Base-by-base conservation (phyloP, 2,329 filamentous ascomycete species). In the Diaporthe sp. region DNA sequence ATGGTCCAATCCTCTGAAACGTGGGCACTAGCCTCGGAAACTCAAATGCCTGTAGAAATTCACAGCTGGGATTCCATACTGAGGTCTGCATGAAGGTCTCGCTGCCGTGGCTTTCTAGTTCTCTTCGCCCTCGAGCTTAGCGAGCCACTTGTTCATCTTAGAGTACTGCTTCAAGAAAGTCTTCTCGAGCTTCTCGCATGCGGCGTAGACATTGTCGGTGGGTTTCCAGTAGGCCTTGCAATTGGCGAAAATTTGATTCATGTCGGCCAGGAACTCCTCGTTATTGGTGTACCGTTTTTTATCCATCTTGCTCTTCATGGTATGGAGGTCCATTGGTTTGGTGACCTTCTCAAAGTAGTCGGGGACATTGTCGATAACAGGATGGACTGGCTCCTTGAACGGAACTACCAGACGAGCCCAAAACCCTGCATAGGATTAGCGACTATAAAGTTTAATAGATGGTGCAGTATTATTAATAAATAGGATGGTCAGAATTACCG, bases 221-320 rank as follows among this genome's bases (percentile, higher is more conserved):
- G 86, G 85, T 65, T 84, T 87, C 88, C 90, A 92, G 81, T 92
- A 92, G 25, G 86, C 87, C 80, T 89, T 92, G 80, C 90, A 92
- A 80, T 92, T 92, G 35, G 86, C 82, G 74, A 92, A 92, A 51
- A n/a, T n/a, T n/a, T n/a, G n/a, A n/a, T n/a, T n/a, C n/a, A n/a
- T n/a, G n/a, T n/a, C n/a, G n/a, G n/a, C n/a, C n/a, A n/a, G n/a
- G n/a, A n/a, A n/a, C n/a, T n/a, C n/a, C n/a, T n/a, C n/a, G n/a
- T n/a, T n/a, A 92, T 92, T 84, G 3, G 73, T 78, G 79, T 92
- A 92, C 77, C 88, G 86, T 25, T 81, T 81, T 19, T 81, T 79
- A 70, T 91, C 88, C 87, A 92, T 89, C 81, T 91, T 92, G 61
- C 76, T 81, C 81, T 91, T 91, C 82, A 92, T 88, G 2, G 89